Evolutionary conservation across 306 rosid genomes (phyloP).

Genomic region (Vigna angularis): DNA sequence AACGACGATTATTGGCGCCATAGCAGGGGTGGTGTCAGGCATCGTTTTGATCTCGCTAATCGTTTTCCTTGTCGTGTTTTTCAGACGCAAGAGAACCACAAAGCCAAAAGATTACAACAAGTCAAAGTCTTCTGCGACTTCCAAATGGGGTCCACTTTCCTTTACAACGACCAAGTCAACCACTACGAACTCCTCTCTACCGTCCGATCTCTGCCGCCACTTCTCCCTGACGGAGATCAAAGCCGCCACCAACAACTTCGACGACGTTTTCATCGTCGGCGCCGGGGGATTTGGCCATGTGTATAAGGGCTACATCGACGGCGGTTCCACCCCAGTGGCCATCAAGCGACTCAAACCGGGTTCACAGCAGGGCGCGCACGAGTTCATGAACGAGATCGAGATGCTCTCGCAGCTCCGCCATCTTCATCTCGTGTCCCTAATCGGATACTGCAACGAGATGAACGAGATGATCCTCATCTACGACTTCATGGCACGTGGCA

Average conservation of each 20-base stretch:
- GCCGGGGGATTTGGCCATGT: slow-evolving; percentile 64
- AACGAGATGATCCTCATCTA: slow-evolving; percentile 59
- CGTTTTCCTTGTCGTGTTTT: not conserved
- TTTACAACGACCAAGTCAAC: slow-evolving; percentile 45
- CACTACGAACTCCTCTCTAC: slow-evolving; percentile 39
- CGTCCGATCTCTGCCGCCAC: slow-evolving; percentile 50
- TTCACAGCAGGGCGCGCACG: slow-evolving; percentile 52
- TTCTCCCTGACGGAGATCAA: slow-evolving; percentile 49
- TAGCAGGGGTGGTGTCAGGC: slow-evolving; percentile 26
- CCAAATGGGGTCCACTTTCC: slow-evolving; percentile 51
- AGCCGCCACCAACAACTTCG: slow-evolving; percentile 52
- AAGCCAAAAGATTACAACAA: not conserved
- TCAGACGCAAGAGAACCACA: not conserved
- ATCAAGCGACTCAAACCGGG: slow-evolving; percentile 59
- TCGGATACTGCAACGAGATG: slow-evolving; percentile 52
- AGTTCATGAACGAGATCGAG: slow-evolving; percentile 59
- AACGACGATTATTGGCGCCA: not conserved
- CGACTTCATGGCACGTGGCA: slow-evolving; percentile 64
- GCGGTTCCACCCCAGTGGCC: slow-evolving; percentile 42
- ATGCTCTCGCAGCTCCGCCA: slow-evolving; percentile 59
- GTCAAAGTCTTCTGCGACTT: slow-evolving; percentile 33
- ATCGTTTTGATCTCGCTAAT: slow-evolving; percentile 5
- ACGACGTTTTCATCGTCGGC: slow-evolving; percentile 49
- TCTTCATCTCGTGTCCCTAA: slow-evolving; percentile 51
- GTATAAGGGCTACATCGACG: slow-evolving; percentile 60